Percentiles rank a stretch among this genome's conserved stretches.
Evolutionary conservation across 2,329 filamentous ascomycete species (phyloP).

Genomic region (Cladosporium sp.): DNA sequence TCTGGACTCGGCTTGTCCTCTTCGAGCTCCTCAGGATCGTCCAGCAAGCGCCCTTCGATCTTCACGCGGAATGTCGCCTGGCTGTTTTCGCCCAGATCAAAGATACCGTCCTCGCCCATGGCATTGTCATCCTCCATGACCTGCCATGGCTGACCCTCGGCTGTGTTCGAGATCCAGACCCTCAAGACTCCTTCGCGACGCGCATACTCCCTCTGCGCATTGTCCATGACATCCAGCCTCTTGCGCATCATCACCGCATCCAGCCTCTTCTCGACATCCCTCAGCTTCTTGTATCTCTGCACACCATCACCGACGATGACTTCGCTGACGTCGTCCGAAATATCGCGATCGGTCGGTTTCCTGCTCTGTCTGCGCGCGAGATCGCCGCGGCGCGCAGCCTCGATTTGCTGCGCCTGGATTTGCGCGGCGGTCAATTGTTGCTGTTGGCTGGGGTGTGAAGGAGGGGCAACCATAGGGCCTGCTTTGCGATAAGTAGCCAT

Average conservation of each 20-base stretch:
- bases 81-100: conserved; percentile 73
- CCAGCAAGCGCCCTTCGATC: conserved; percentile 81
- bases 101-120: conserved; percentile 62
- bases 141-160: conserved; percentile 93
- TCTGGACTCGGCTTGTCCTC: conserved; percentile 42
- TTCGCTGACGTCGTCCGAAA: conserved; percentile 78
- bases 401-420: conserved; percentile 42
- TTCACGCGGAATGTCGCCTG: conserved; percentile 84
- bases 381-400: conserved; percentile 42
- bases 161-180: conserved; percentile 92
- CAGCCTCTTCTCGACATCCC: conserved; percentile 79
- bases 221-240: conserved; percentile 82
- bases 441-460: conserved; percentile 47
- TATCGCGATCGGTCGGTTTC: conserved; percentile 90
- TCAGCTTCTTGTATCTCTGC: conserved; percentile 73
- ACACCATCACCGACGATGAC: conserved; percentile 77
- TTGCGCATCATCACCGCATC: conserved; percentile 95
- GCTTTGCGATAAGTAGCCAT: conserved; percentile 41
- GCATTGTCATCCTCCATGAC: conserved; percentile 44
- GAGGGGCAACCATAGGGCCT: conserved; percentile 38
- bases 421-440: conserved; percentile 41
- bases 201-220: conserved; percentile 57
- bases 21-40: conserved; percentile 43
- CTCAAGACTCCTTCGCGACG: conserved; percentile 68
- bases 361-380: conserved; percentile 71